phyloP scores from a whole-genome alignment of 2,329 filamentous ascomycete genomes.

The Hypoxylon sp. region DNA sequence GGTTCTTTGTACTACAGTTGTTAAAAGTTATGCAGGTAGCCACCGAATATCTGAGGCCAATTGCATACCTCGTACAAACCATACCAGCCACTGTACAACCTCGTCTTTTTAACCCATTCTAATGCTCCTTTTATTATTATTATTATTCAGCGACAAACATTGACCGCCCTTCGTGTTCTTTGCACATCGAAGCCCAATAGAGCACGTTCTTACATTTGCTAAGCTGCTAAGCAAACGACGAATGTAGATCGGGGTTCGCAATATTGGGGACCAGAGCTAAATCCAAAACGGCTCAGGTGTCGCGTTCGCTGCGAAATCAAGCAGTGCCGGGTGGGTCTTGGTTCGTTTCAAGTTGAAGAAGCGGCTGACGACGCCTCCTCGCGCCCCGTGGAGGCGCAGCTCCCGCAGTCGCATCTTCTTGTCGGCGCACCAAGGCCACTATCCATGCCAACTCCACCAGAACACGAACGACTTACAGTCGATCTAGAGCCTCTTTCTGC shows the following conservation, averaged over 20 bases:
- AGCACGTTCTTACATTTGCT: slow-evolving; percentile 3
- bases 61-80: slow-evolving; percentile 8
- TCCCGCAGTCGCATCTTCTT: slow-evolving; percentile 29
- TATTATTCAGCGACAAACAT: not conserved
- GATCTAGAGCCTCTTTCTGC: slow-evolving; percentile 21
- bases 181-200: slow-evolving; percentile 3
- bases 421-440: slow-evolving; percentile 25
- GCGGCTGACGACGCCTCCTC: slow-evolving; percentile 38
- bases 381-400: slow-evolving; percentile 36
- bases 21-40: slow-evolving; percentile 10
- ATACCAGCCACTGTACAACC: slow-evolving; percentile 10
- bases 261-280: slow-evolving; percentile 16
- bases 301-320: slow-evolving; percentile 31
- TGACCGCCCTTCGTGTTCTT: not conserved
- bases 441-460: slow-evolving; percentile 28
- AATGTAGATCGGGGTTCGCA: slow-evolving; percentile 17
- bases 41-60: slow-evolving; percentile 1
- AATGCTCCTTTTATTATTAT: not conserved
- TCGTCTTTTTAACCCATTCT: slow-evolving; percentile 2
- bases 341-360: slow-evolving; percentile 39
- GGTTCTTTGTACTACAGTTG: not conserved
- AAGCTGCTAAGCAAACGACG: not conserved
- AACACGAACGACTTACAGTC: slow-evolving; percentile 26
- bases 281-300: slow-evolving; percentile 27
- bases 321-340: slow-evolving; percentile 27